Conservation (phyloP, 2,329 filamentous ascomycete species). For the Davidsoniella neocaledoniae region DNA sequence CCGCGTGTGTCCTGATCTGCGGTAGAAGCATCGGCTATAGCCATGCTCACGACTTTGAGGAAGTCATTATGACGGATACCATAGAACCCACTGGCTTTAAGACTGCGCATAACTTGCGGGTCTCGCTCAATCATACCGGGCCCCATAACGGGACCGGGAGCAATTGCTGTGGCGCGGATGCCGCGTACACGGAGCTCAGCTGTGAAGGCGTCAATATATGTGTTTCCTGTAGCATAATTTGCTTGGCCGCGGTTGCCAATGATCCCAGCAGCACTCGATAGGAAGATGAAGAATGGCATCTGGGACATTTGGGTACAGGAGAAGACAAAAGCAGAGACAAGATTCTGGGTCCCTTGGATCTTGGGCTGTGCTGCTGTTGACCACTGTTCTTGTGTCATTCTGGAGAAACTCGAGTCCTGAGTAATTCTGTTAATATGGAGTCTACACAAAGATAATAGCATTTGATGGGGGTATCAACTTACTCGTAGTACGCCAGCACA, state of each 20-base stretch:
- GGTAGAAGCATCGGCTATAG: slow-evolving; percentile 21
- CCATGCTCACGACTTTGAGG: slow-evolving; percentile 28
- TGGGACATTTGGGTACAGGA: slow-evolving; percentile 22
- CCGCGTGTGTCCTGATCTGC: no score
- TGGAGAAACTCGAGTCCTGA: slow-evolving; percentile 19
- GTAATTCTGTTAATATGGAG: slow-evolving; percentile 1
- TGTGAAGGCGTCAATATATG: slow-evolving; percentile 32
- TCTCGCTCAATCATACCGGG: slow-evolving; percentile 38
- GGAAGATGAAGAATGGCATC: slow-evolving; percentile 11
- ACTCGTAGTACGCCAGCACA: slow-evolving; percentile 22
- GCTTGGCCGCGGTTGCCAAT: slow-evolving; percentile 40
- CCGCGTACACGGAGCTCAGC: slow-evolving; percentile 21
- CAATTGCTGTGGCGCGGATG: slow-evolving; percentile 29
- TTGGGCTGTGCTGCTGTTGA: slow-evolving; percentile 20
- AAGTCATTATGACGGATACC: slow-evolving; percentile 35
- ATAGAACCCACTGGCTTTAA: slow-evolving; percentile 36
- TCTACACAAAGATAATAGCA: background rate
- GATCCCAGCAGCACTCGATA: slow-evolving; percentile 23
- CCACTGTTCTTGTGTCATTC: slow-evolving; percentile 23
- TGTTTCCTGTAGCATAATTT: slow-evolving; percentile 40
- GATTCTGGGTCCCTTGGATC: slow-evolving; percentile 24
- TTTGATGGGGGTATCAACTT: background rate
- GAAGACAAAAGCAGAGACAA: slow-evolving; percentile 19
- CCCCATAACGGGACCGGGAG: slow-evolving; percentile 36
- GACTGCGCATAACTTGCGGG: slow-evolving; percentile 28